Percentiles rank a stretch among this genome's conserved stretches.
phyloP scores from a whole-genome alignment of 345 rosid species.

The Syzygium oleosum region DNA sequence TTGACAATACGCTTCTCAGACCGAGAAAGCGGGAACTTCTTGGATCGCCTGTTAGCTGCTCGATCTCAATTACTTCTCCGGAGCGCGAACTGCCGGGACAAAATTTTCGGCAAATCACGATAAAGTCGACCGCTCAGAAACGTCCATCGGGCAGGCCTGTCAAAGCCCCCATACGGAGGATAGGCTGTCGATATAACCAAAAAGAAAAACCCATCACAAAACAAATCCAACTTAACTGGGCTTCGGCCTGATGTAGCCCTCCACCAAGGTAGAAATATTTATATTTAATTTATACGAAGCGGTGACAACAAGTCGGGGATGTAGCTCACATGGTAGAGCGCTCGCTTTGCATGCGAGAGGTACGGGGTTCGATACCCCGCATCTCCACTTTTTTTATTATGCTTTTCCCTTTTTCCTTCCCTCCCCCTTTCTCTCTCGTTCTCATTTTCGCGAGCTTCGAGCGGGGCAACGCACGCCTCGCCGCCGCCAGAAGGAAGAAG shows the following conservation, averaged over 20 bases:
- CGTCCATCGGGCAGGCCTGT: not conserved
- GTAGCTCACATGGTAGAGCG: slow-evolving; percentile 79
- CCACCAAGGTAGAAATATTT: no score
- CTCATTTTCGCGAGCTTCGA: not conserved
- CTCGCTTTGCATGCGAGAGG: slow-evolving; percentile 68
- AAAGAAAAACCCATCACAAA: not conserved
- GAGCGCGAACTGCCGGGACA: not conserved
- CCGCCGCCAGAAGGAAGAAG: not conserved
- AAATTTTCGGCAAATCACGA: not conserved
- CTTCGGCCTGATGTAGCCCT: no score
- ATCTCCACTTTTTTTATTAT: slow-evolving; percentile 6
- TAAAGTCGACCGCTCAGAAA: not conserved
- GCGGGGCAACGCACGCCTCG: not conserved
- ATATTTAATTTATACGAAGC: accelerated
- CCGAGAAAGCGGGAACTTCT: not conserved
- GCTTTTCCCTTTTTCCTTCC: not conserved
- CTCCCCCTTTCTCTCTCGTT: not conserved
- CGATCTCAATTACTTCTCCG: not conserved
- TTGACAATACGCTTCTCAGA: not conserved
- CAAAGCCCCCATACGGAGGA: not conserved
- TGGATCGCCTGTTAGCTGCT: not conserved
- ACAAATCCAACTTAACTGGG: not conserved
- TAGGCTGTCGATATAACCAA: not conserved
- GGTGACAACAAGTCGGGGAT: not conserved
- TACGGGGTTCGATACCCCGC: slow-evolving; percentile 51